A percentile compares a stretch with the other conserved stretches of the same genome.
These are phyloP conservation scores for Starmera caribaea DNA, from an alignment of 805 yeast genomes.

Conservation along the genomic window DNA sequence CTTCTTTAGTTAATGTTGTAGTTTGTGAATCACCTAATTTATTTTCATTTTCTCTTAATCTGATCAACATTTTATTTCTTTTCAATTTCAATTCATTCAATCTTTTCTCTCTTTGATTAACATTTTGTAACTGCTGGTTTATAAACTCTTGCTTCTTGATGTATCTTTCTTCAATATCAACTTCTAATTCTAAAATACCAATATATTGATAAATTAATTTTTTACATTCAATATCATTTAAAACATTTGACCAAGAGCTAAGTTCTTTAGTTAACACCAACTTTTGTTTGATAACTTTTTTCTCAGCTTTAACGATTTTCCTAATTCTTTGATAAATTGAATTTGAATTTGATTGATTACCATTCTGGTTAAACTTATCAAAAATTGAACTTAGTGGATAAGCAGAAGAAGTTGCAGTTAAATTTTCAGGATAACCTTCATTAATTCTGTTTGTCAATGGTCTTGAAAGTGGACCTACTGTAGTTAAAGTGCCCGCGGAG, in stretches of 20 bases:
- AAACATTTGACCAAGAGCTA: slow-evolving; percentile 29
- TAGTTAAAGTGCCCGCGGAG: neutral
- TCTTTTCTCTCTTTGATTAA: slow-evolving; percentile 41
- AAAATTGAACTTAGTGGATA: slow-evolving; percentile 16
- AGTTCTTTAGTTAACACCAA: slow-evolving; percentile 31
- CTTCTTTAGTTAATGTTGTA: slow-evolving; percentile 36
- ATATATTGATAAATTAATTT: slow-evolving; percentile 30
- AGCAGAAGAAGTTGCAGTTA: slow-evolving; percentile 6
- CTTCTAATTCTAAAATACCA: slow-evolving; percentile 28
- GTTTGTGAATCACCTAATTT: slow-evolving; percentile 36
- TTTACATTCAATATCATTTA: slow-evolving; percentile 31
- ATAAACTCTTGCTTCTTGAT: slow-evolving; percentile 34
- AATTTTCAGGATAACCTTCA: neutral
- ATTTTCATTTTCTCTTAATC: slow-evolving; percentile 32
- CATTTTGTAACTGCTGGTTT: slow-evolving; percentile 32
- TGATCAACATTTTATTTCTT: slow-evolving; percentile 28
- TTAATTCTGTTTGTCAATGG: neutral
- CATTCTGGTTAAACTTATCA: slow-evolving; percentile 12
- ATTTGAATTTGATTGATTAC: slow-evolving; percentile 15
- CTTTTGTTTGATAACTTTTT: slow-evolving; percentile 26
- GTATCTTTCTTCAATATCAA: slow-evolving; percentile 24
- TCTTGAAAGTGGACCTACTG: neutral
- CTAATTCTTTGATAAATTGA: slow-evolving; percentile 24
- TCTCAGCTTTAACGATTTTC: slow-evolving; percentile 30
- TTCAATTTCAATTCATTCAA: slow-evolving; percentile 27